Conservation (phyloP, 192 early-diverging fungal species). For the Backusella mclennaniae region DNA sequence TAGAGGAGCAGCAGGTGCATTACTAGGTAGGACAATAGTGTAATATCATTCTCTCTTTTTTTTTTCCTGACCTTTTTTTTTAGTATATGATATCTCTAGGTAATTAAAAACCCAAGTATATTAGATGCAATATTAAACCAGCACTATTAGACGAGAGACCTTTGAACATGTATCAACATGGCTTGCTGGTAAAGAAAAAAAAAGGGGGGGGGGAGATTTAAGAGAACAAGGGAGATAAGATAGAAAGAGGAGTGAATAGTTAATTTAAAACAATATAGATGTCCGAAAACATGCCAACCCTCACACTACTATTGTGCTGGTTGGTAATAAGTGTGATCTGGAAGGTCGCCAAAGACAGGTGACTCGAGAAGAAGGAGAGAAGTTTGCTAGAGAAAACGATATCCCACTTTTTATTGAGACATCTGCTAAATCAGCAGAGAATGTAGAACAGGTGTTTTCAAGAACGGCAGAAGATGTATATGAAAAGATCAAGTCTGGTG, state of each 20-base stretch:
- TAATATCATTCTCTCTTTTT: background rate
- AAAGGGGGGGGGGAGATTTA: background rate
- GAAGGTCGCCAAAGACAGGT: constrained; percentile 72
- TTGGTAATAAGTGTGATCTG: constrained; percentile 94
- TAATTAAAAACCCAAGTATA: constrained; percentile 13
- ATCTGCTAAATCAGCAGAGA: constrained; percentile 83
- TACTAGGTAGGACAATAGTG: constrained; percentile 49
- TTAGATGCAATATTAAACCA: background rate
- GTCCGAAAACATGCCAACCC: constrained; percentile 87
- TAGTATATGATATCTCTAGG: constrained; percentile 84
- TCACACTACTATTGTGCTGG: constrained; percentile 84
- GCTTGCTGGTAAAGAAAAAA: constrained; percentile 53
- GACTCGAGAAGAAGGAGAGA: constrained; percentile 81
- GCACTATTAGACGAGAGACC: constrained; percentile 51
- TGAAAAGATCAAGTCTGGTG: constrained; percentile 74
- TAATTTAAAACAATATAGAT: constrained; percentile 40
- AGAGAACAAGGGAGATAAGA: background rate
- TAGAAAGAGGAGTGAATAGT: background rate
- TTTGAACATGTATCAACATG: constrained; percentile 76
- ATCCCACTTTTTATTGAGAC: constrained; percentile 87
- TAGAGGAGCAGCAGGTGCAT: constrained; percentile 74
- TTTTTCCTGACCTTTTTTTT: constrained; percentile 4
- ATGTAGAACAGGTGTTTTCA: constrained; percentile 83
- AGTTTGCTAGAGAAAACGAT: constrained; percentile 82
- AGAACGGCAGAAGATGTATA: constrained; percentile 79